Evolutionary conservation across 2,329 filamentous ascomycete genomes (phyloP), one percentile per base, ranked within the genome.

Genomic region (Aspergillus alliaceus): DNA sequence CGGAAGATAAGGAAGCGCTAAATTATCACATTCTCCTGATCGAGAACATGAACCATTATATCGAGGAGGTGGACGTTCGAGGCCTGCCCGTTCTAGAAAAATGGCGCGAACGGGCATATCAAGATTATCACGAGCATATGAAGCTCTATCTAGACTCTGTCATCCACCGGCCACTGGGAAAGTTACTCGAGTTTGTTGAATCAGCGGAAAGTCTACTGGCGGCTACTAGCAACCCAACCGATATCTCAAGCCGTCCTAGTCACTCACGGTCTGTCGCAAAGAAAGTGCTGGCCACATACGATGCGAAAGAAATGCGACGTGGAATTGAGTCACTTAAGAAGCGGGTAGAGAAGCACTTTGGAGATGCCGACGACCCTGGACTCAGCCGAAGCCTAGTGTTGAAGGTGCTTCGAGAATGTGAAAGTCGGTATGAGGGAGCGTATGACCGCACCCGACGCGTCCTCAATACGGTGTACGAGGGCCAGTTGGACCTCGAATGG

Each of bases 41-140:
- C 65, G 93, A 99, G 75, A 99, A 99, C 74, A 97, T 97, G 92
- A 96, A 97, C 70, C 92, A 96, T 75, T 98, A 96, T 76, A 81
- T 95, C 11, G 93, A 98, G 72, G 93, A 97, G 73, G 89, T 96
- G 8, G 91, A 96, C 64, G 79, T 88, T 15, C 84, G 86, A 18
- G 83, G 84, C 35, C 86, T 95, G 60, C 84, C 89, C 7, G 86
- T 96, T 1, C 82, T 98, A 4, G 86, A 90, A 59, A 86, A 90
- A 64, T 97, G 93, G 90, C 89, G 87, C 69, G 85, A 87, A 37
- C 88, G 89, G 56, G 95, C 93, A 1, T 80, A 84, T 31, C 82
- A 86, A 46, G 92, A 96, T 76, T 87, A 96, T 74, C 80, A 84
- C 53, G 92, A 96, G 75, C 95, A 98, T 73, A 86, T 97, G 86